These are phyloP conservation scores for Aspergillus brasiliensis DNA, from an alignment of 2,329 filamentous ascomycete genomes.

Conservation along the genomic window DNA sequence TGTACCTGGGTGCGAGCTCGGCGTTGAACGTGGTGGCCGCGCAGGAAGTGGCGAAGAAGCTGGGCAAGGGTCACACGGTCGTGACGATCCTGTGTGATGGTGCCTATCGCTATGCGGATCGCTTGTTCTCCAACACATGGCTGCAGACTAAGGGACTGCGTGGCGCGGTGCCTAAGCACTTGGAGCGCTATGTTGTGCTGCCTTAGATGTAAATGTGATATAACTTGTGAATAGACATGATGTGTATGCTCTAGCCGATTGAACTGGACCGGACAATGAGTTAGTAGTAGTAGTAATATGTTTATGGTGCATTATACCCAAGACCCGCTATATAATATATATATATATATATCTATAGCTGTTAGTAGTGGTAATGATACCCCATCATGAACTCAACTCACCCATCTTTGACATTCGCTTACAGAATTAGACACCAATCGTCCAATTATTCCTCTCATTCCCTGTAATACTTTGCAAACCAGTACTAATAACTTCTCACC, in stretches of 20 bases:
- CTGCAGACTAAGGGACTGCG: slow-evolving; percentile 81
- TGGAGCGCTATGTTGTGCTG: slow-evolving; percentile 93
- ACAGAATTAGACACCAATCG: too few relatives aligned
- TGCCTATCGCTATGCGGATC: slow-evolving; percentile 94
- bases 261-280: too few relatives aligned
- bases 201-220: slow-evolving; percentile 43
- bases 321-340: too few relatives aligned
- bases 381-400: too few relatives aligned
- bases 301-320: too few relatives aligned
- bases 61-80: slow-evolving; percentile 85
- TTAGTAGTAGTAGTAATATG: too few relatives aligned
- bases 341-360: too few relatives aligned
- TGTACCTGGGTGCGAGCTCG: slow-evolving; percentile 93
- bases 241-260: background rate
- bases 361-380: too few relatives aligned
- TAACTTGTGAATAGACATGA: background rate
- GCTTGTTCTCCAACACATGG: slow-evolving; percentile 91
- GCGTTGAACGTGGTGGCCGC: slow-evolving; percentile 94
- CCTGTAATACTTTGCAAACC: too few relatives aligned
- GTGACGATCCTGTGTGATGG: slow-evolving; percentile 95
- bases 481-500: too few relatives aligned
- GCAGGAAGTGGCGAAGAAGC: slow-evolving; percentile 86
- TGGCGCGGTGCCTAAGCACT: slow-evolving; percentile 75
- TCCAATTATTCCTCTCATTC: too few relatives aligned
- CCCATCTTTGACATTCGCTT: too few relatives aligned